phyloP scores from a whole-genome alignment of 345 rosid genomes.

The Arabidopsis arenosa region DNA sequence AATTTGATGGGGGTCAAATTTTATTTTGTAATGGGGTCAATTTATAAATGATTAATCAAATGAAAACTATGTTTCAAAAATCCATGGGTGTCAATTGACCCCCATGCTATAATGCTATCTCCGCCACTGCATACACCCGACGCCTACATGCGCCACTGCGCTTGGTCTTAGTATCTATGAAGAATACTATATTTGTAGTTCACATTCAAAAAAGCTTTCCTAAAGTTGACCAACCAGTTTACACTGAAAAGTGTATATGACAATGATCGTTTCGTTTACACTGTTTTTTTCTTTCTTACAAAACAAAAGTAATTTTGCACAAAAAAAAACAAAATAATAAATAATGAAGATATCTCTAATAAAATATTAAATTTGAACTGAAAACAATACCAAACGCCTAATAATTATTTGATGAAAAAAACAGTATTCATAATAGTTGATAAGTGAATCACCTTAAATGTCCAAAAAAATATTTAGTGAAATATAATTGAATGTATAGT shows the following conservation, averaged over 20 bases:
- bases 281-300: neutral
- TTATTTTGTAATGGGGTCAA: no score
- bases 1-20: no score
- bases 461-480: no score
- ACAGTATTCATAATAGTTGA: neutral
- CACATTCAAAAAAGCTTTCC: constrained; percentile 16
- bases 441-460: neutral
- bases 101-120: no score
- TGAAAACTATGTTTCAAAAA: no score
- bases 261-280: constrained; percentile 2
- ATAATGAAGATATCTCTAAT: neutral
- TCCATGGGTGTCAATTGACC: no score
- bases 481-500: no score
- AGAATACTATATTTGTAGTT: constrained; percentile 35
- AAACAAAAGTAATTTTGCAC: neutral
- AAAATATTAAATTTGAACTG: neutral
- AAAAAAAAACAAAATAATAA: no score
- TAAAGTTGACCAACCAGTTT: constrained; percentile 35
- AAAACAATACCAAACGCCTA: neutral
- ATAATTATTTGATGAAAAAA: neutral
- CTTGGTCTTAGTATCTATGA: neutral
- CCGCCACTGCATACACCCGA: no score
- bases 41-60: no score
- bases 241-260: constrained; percentile 8
- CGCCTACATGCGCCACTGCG: no score